phyloP scores from a whole-genome alignment of 306 rosid genomes.

The Quercus wislizeni region DNA sequence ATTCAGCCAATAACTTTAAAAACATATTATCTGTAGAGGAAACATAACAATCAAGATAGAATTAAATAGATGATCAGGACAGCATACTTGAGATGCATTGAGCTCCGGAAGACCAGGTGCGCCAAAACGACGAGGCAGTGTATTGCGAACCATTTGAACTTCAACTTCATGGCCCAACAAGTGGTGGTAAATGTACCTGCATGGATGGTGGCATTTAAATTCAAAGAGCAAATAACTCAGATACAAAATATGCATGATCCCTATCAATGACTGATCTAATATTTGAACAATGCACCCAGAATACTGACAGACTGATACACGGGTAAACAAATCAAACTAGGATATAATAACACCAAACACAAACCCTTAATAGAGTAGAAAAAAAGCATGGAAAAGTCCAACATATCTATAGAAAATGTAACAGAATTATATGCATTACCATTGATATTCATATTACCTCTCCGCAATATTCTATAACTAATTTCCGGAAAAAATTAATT shows the following conservation, averaged over 20 bases:
- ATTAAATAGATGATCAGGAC: constrained; percentile 15
- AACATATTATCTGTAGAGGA: background rate
- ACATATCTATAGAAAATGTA: background rate
- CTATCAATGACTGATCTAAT: background rate
- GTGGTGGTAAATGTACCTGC: constrained; percentile 96
- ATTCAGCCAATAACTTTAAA: background rate
- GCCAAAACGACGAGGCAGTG: constrained; percentile 97
- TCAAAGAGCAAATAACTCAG: background rate
- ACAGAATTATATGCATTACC: background rate
- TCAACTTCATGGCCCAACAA: constrained; percentile 98
- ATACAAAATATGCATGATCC: background rate
- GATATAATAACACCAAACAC: background rate
- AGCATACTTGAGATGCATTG: constrained; percentile 94
- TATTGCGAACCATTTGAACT: constrained; percentile 97
- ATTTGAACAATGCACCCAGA: background rate
- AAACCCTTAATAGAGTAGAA: background rate
- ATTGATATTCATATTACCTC: background rate
- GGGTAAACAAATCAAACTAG: background rate
- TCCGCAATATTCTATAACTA: background rate
- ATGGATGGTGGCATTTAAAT: constrained; percentile 8
- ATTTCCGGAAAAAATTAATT: background rate
- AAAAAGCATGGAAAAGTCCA: background rate
- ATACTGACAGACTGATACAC: background rate
- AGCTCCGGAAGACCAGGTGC: constrained; percentile 99
- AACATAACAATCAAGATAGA: background rate